Evolutionary conservation across 2,329 filamentous ascomycete species (phyloP).

Genomic region (Fusarium hostae): DNA sequence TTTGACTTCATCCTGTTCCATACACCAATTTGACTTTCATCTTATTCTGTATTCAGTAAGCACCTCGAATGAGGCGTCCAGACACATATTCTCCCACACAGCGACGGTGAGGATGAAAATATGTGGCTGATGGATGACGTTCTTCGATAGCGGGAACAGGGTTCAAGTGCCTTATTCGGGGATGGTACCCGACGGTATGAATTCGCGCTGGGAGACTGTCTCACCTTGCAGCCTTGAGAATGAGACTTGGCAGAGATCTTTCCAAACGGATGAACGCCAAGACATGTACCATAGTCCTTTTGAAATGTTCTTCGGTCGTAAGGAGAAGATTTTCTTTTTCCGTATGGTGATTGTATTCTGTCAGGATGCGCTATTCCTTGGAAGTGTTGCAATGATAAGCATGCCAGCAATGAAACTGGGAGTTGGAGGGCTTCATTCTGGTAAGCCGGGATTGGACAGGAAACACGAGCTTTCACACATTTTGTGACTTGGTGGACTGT

Average conservation of each 20-base stretch:
- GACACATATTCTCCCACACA: not conserved
- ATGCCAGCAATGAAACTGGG: not conserved
- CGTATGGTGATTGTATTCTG: not conserved
- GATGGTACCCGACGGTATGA: not conserved
- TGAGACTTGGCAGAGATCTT: not conserved
- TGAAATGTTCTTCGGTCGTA: slow-evolving; percentile 7
- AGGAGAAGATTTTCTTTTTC: slow-evolving; percentile 1
- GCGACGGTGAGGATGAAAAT: slow-evolving; percentile 5
- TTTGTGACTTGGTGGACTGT: not conserved
- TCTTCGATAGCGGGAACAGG: not conserved
- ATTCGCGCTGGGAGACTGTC: not conserved
- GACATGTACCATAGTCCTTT: not conserved
- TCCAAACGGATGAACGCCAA: not conserved
- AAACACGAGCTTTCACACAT: not conserved
- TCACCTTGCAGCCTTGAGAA: not conserved
- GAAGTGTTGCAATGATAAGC: slow-evolving; percentile 8
- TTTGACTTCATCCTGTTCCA: slow-evolving; percentile 11
- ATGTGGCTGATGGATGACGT: slow-evolving; percentile 24
- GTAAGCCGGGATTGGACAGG: slow-evolving; percentile 26
- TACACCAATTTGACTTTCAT: slow-evolving; percentile 4
- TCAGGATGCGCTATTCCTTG: slow-evolving; percentile 5
- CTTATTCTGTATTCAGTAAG: slow-evolving; percentile 10
- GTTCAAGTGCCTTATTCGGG: not conserved
- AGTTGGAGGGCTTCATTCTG: slow-evolving; percentile 30
- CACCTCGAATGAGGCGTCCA: slow-evolving; percentile 7